A percentile compares a stretch with the other conserved stretches of the same genome.
These are phyloP conservation scores for Solanum chilense DNA, from an alignment of 257 asterid genomes.

Conservation along the genomic window DNA sequence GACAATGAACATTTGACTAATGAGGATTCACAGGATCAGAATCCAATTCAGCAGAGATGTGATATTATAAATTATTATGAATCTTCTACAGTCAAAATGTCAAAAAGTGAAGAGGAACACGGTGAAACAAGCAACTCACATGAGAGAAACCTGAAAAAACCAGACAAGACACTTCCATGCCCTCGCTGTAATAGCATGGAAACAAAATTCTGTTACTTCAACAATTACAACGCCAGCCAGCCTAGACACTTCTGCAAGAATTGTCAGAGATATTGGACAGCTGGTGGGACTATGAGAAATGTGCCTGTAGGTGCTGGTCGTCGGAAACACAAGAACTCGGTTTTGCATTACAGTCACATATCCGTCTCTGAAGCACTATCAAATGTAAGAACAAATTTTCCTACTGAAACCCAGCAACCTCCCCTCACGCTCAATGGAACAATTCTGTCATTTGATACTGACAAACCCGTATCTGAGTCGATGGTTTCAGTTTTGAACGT, in stretches of 20 bases:
- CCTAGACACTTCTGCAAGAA: conserved; percentile 96
- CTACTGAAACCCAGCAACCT: conserved; percentile 34
- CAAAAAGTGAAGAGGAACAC: conserved; percentile 44
- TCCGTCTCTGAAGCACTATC: conserved; percentile 37
- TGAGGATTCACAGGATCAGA: conserved; percentile 25
- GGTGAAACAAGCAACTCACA: conserved; percentile 40
- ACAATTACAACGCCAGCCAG: conserved; percentile 90
- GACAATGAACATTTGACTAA: conserved; percentile 19
- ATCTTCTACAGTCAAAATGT: conserved; percentile 17
- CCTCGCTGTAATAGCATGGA: conserved; percentile 99
- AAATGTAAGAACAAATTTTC: conserved; percentile 20
- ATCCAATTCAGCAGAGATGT: conserved; percentile 4
- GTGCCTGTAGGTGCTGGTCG: conserved; percentile 98
- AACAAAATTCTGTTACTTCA: conserved; percentile 90
- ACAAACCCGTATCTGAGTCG: conserved; percentile 58
- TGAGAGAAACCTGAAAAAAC: conserved; percentile 67
- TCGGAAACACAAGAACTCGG: conserved; percentile 66
- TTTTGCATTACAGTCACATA: conserved; percentile 45
- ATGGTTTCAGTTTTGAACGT: conserved; percentile 48
- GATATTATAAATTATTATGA: conserved; percentile 28
- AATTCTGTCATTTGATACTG: conserved; percentile 55
- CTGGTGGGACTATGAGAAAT: conserved; percentile 96
- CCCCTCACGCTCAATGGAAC: conserved; percentile 36
- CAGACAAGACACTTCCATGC: conserved; percentile 84
- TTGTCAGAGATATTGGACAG: conserved; percentile 99